Conservation (phyloP, 352 stramenopile genomes). For the Phytophthora ramorum region DNA sequence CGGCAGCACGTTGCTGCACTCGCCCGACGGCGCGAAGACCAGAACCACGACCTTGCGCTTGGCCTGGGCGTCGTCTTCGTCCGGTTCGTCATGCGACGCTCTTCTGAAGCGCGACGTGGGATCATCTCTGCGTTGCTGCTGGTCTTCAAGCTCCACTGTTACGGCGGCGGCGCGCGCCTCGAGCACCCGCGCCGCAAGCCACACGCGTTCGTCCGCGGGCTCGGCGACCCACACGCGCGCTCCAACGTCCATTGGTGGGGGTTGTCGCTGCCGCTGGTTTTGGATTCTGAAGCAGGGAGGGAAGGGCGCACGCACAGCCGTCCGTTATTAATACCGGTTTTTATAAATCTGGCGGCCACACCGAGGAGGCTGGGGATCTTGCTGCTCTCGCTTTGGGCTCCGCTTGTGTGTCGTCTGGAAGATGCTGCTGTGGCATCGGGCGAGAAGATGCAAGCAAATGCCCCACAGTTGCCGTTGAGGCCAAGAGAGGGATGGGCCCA, state of each 20-base stretch:
- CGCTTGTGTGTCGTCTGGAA: constrained; percentile 25
- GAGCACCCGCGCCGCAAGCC: constrained; percentile 60
- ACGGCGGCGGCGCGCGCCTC: constrained; percentile 16
- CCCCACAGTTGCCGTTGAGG: constrained; percentile 25
- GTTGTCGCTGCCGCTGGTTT: constrained; percentile 9
- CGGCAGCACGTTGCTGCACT: constrained; percentile 75
- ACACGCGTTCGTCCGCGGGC: constrained; percentile 56
- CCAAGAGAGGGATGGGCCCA: constrained; percentile 16
- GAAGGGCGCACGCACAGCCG: neutral
- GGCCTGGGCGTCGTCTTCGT: constrained; percentile 15
- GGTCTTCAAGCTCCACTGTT: constrained; percentile 34
- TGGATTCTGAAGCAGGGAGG: constrained; percentile 10
- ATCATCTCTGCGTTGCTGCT: neutral
- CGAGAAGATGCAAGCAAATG: neutral
- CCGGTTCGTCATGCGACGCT: constrained; percentile 16
- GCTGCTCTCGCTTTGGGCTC: constrained; percentile 10
- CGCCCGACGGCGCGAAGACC: constrained; percentile 41
- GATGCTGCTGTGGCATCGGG: constrained; percentile 23
- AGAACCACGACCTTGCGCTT: constrained; percentile 48
- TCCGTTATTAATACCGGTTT: constrained; percentile 15
- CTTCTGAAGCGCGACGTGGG: constrained; percentile 12
- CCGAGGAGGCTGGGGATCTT: neutral
- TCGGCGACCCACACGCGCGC: constrained; percentile 79
- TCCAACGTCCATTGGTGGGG: constrained; percentile 68
- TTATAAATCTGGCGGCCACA: neutral